These are phyloP conservation scores for Psilocybe cyanescens DNA, from an alignment of 768 basidiomycete species.

Conservation along the genomic window DNA sequence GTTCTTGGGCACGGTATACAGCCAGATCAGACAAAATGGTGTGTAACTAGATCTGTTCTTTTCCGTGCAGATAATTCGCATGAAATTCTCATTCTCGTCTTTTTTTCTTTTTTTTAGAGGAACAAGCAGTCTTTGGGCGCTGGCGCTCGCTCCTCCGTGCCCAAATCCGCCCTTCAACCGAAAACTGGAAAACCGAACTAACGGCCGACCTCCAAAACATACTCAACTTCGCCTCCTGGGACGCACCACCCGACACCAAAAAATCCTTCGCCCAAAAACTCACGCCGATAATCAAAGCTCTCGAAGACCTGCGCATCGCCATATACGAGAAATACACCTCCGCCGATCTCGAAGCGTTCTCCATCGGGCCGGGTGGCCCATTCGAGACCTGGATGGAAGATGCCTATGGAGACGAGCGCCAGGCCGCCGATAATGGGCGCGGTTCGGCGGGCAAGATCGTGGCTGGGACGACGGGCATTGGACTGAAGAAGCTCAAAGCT, in stretches of 20 bases:
- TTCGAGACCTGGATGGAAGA: slow-evolving; percentile 27
- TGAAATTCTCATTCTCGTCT: too few species aligned
- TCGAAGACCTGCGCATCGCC: slow-evolving; percentile 27
- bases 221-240: slow-evolving; percentile 20
- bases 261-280: slow-evolving; percentile 27
- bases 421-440: background rate
- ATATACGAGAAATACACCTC: slow-evolving; percentile 32
- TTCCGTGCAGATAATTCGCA: background rate
- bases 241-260: slow-evolving; percentile 6
- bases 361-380: slow-evolving; percentile 3
- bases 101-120: slow-evolving; percentile 15
- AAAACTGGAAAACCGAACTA: slow-evolving; percentile 20
- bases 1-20: slow-evolving; percentile 14
- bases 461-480: slow-evolving; percentile 23
- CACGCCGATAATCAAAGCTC: slow-evolving; percentile 28
- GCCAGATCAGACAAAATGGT: slow-evolving; percentile 22
- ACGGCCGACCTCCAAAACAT: slow-evolving; percentile 5
- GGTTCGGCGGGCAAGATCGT: slow-evolving; percentile 5
- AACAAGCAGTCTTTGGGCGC: slow-evolving; percentile 26
- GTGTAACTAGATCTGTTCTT: background rate
- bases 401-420: slow-evolving; percentile 26
- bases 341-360: slow-evolving; percentile 23
- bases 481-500: slow-evolving; percentile 16
- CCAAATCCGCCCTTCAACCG: slow-evolving; percentile 20
- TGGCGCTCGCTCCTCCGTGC: slow-evolving; percentile 26